Evolutionary conservation across 2,329 filamentous ascomycete species (phyloP), one percentile per base, ranked within the genome.

Genomic region (Hypoxylon sp.): DNA sequence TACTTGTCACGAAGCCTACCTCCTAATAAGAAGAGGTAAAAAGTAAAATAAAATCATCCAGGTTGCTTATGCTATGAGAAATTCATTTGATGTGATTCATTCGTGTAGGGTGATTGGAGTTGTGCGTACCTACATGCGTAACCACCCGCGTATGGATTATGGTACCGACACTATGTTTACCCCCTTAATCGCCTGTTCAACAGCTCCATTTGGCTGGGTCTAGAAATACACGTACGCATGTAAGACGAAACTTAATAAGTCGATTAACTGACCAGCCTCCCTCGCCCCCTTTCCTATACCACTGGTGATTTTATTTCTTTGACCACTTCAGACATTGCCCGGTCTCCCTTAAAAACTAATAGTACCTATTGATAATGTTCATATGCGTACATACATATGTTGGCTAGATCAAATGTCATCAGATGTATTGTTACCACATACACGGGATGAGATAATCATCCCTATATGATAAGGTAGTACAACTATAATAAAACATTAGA

Each of bases 31-130:
- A 59, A 47, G 61, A 59, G 39, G 58, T n/a, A 37, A 63, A 64
- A 70, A 67, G 60, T 62, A 37, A 63, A 70, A 67, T 70, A 63
- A 66, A 65, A 67, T 60, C 53, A 63, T 51, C 19, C 48, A 67
- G 57, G 64, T 70, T 70, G 68, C 53, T 65, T 65, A 65, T 60
- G 35, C 39, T 29, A 22, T 37, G 54, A 10, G 26, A n/a, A n/a
- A n/a, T 19, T 31, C 31, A n/a, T 57, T 58, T 13, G 24, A 46
- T 46, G 39, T 58, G 46, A 48, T 31, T 24, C 53, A 14, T 14
- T 24, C 35, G 31, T 17, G 17, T 13, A 42, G 26, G 11, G 31
- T 48, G 35, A 31, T 39, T 19, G 9, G 24, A 33, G 6, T 29
- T 11, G 5, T 60, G 24, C 24, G 47, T 14, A 9, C 29, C 29